phyloP scores from a whole-genome alignment of 106 monocot genomes.

The Triglochin maritima region DNA sequence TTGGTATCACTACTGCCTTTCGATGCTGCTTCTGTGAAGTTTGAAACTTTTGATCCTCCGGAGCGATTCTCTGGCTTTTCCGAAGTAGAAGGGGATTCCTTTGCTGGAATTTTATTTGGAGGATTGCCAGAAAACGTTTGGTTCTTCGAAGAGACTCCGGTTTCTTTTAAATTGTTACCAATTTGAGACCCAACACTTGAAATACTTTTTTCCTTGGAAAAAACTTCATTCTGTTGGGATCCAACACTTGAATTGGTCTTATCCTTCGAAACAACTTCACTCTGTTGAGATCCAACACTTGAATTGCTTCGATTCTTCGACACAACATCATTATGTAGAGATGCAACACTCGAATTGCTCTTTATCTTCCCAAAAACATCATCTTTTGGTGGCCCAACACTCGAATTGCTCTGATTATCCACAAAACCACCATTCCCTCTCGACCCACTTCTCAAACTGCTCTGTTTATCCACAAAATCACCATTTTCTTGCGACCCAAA shows the following conservation, averaged over 20 bases:
- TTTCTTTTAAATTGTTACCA: background rate
- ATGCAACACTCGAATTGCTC: conserved; percentile 8
- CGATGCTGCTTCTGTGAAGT: background rate
- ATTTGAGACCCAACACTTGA: background rate
- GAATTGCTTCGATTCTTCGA: conserved; percentile 3
- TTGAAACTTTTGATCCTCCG: background rate
- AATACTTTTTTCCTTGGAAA: conserved; percentile 8
- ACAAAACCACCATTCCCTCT: no score
- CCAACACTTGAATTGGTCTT: background rate
- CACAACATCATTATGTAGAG: conserved; percentile 1
- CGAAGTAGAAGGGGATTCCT: background rate
- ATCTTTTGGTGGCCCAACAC: background rate
- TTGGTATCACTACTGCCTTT: background rate
- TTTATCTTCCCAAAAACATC: conserved; percentile 1
- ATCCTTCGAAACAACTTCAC: background rate
- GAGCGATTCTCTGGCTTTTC: background rate
- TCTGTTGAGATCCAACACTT: background rate
- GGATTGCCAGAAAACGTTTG: background rate
- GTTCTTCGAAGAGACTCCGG: conserved; percentile 6
- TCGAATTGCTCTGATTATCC: background rate
- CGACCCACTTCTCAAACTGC: no score
- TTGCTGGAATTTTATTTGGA: background rate
- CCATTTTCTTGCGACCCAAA: background rate
- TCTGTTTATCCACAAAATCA: no score
- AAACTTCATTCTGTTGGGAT: conserved; percentile 8